These are phyloP conservation scores for Naganishia sp. DNA, from an alignment of 1,284 basidiomycete species.

Conservation along the genomic window DNA sequence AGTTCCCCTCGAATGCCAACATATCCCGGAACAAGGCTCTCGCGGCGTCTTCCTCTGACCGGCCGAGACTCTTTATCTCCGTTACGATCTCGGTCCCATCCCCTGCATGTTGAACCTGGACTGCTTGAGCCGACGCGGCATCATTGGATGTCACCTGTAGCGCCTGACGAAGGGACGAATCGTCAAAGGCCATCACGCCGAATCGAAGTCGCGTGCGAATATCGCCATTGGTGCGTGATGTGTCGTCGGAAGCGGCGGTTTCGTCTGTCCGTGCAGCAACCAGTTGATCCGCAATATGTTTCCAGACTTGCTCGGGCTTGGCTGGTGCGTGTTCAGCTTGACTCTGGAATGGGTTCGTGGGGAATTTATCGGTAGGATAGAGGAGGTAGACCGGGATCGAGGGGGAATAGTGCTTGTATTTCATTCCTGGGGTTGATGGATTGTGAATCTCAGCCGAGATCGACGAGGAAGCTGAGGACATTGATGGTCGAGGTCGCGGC, in stretches of 20 bases:
- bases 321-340: slow-evolving; percentile 45
- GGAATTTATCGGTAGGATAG: slow-evolving; percentile 56
- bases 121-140: too few species aligned
- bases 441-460: slow-evolving; percentile 19
- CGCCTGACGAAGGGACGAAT: slow-evolving; percentile 56
- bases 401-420: slow-evolving; percentile 97
- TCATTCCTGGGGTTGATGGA: slow-evolving; percentile 99
- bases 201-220: slow-evolving; percentile 54
- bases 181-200: slow-evolving; percentile 69
- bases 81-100: neutral
- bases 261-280: slow-evolving; percentile 44
- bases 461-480: neutral
- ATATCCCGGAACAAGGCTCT: slow-evolving; percentile 85
- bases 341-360: slow-evolving; percentile 48
- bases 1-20: slow-evolving; percentile 66
- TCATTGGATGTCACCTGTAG: neutral
- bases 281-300: slow-evolving; percentile 7
- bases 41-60: slow-evolving; percentile 70
- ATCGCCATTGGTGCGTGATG: neutral
- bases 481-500: neutral
- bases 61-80: slow-evolving; percentile 59
- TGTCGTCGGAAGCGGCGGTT: slow-evolving; percentile 39
- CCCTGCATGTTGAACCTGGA: neutral
- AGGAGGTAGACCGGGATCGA: slow-evolving; percentile 77
- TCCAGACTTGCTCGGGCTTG: neutral